Percentiles rank a stretch among this genome's conserved stretches.
Conservation (phyloP, 139 green algal genomes). For the Microglena sp. region DNA sequence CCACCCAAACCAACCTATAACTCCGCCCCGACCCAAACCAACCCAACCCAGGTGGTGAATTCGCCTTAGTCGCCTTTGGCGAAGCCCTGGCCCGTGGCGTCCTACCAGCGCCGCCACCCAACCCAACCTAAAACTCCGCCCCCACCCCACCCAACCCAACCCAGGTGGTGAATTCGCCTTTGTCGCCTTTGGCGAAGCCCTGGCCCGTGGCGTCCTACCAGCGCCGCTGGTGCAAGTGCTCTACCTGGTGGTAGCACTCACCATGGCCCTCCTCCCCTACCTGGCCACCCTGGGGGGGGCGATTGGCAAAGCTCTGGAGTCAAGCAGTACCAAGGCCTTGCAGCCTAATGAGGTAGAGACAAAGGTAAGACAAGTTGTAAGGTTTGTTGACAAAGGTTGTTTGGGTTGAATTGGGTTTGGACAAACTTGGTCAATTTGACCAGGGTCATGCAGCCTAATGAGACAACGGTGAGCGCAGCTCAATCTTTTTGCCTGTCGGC, state of each 20-base stretch:
- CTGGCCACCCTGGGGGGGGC: slow-evolving; percentile 71
- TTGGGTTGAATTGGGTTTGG: no score
- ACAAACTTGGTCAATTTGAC: no score
- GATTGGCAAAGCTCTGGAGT: slow-evolving; percentile 73
- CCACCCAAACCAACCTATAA: no score
- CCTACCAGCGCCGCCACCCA: no score
- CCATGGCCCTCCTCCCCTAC: slow-evolving; percentile 94
- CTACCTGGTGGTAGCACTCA: slow-evolving; percentile 92
- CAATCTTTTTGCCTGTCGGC: no score
- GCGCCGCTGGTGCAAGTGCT: slow-evolving; percentile 67
- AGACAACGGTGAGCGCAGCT: no score
- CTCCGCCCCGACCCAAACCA: no score
- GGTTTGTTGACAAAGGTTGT: no score
- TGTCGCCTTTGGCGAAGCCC: slow-evolving; percentile 87
- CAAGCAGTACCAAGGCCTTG: slow-evolving; percentile 63
- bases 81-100: no score
- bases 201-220: slow-evolving; percentile 34
- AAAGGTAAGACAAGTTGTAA: slow-evolving; percentile 24
- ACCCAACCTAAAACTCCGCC: no score
- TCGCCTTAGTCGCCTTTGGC: slow-evolving; percentile 96
- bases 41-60: slow-evolving; percentile 88
- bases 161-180: slow-evolving; percentile 96
- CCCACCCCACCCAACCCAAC: no score
- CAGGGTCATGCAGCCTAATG: no score
- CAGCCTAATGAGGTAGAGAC: slow-evolving; percentile 65